Evolutionary conservation across 75 land plant species (phyloP).

Genomic region (Cunninghamia lanceolata): DNA sequence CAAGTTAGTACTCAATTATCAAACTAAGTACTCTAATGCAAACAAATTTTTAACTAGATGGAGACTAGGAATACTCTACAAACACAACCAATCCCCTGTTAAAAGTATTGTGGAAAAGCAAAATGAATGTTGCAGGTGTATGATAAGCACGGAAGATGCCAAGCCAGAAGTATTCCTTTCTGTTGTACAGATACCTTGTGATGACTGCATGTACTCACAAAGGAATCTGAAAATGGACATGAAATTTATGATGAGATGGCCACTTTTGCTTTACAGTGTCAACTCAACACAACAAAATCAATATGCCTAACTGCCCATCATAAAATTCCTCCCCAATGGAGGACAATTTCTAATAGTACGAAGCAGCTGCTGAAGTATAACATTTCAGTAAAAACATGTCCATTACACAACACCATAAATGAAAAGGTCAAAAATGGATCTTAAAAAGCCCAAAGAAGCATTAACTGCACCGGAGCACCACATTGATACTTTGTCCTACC

Average conservation of each 20-base stretch:
- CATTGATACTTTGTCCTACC: background rate
- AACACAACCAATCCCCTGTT: background rate
- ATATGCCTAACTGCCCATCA: background rate
- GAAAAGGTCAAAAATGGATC: background rate
- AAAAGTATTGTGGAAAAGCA: background rate
- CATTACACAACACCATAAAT: background rate
- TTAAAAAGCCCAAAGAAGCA: background rate
- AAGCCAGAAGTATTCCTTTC: background rate
- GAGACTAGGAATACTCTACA: background rate
- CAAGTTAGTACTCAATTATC: background rate
- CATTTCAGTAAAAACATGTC: background rate
- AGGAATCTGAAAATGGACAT: background rate
- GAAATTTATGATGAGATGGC: background rate
- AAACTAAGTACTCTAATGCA: background rate
- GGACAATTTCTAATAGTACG: background rate
- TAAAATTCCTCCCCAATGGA: background rate
- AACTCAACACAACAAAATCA: background rate
- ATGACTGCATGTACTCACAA: background rate
- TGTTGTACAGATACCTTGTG: background rate
- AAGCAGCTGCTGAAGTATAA: background rate
- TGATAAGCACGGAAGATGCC: background rate
- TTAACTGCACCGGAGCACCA: background rate
- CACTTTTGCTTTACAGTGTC: background rate
- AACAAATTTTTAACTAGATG: background rate
- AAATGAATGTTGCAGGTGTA: background rate